Conservation (phyloP, 805 yeast genomes). For the Lachancea lanzarotensis region DNA sequence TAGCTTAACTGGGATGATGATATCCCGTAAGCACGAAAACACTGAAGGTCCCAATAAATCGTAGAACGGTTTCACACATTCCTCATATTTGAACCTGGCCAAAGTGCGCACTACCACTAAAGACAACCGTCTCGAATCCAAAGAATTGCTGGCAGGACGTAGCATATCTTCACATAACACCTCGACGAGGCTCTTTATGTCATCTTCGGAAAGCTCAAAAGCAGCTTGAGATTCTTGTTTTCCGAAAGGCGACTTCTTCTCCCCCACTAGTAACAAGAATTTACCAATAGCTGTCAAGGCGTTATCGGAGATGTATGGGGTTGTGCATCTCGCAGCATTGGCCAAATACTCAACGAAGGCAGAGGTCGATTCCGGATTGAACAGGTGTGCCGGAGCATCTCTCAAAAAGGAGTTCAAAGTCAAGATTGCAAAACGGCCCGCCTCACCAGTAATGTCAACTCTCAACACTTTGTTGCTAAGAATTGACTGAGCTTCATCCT, state of each 20-base stretch:
- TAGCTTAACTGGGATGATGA: constrained; percentile 82
- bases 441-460: constrained; percentile 36
- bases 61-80: constrained; percentile 45
- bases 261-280: constrained; percentile 49
- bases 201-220: constrained; percentile 40
- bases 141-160: constrained; percentile 53
- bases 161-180: constrained; percentile 45
- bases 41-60: constrained; percentile 62
- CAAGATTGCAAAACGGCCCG: constrained; percentile 58
- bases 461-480: constrained; percentile 53
- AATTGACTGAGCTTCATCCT: constrained; percentile 57
- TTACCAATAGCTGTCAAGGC: constrained; percentile 80
- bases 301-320: constrained; percentile 60
- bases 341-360: constrained; percentile 47
- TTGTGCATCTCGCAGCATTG: constrained; percentile 35
- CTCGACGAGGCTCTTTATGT: constrained; percentile 38
- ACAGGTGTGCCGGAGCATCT: constrained; percentile 64
- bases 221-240: constrained; percentile 24
- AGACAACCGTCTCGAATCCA: constrained; percentile 74
- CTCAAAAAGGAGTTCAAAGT: constrained; percentile 74
- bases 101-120: constrained; percentile 71
- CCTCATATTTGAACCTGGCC: constrained; percentile 52
- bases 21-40: constrained; percentile 77
- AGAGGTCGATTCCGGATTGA: constrained; percentile 43
- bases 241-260: constrained; percentile 33